Evolutionary conservation across 2,329 filamentous ascomycete genomes (phyloP), one percentile per base, ranked within the genome.

Genomic region (Cladosporium cucumerinum): DNA sequence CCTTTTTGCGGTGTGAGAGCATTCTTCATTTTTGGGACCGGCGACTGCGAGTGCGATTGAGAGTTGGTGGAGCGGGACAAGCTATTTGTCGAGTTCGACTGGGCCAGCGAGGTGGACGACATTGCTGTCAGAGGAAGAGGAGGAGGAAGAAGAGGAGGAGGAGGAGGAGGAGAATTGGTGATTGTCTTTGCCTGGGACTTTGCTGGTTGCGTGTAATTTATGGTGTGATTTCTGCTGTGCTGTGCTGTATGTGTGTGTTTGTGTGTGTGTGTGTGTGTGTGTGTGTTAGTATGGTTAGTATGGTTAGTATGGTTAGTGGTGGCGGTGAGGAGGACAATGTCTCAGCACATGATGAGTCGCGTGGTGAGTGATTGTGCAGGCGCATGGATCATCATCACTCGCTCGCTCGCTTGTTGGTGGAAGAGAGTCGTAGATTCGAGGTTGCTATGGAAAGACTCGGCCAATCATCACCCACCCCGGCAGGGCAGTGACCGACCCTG

Each of bases 91-190:
- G 43, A 52, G 32, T 28, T 55, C 49, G 60, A 62, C 49, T 62
- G 60, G 63, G 36, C 55, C 14, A 72, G 39, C 30, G 70, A 66
- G 26, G 72, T 72, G 2, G 70, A 72, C 49, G 72, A 72, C 72
- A 73, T 73, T 21, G 52, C 12, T 66, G 60, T n/a, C n/a, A n/a
- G n/a, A n/a, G n/a, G n/a, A n/a, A n/a, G n/a, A n/a, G n/a, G n/a
- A n/a, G n/a, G n/a, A n/a, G n/a, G n/a, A n/a, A n/a, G n/a, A n/a
- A n/a, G n/a, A n/a, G n/a, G n/a, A n/a, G n/a, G n/a, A n/a, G n/a
- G n/a, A n/a, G n/a, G 36, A 8, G 25, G 23, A n/a, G 25, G 16
- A 30, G 16, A 52, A 26, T 52, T 54, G 16, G 39, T 6, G 48
- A 18, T n/a, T n/a, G 14, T 52, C 1, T n/a, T 30, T 30, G n/a